These are phyloP conservation scores for Magnaporthiopsis rhizophila DNA, from an alignment of 2,329 filamentous ascomycete species.

Conservation along the genomic window DNA sequence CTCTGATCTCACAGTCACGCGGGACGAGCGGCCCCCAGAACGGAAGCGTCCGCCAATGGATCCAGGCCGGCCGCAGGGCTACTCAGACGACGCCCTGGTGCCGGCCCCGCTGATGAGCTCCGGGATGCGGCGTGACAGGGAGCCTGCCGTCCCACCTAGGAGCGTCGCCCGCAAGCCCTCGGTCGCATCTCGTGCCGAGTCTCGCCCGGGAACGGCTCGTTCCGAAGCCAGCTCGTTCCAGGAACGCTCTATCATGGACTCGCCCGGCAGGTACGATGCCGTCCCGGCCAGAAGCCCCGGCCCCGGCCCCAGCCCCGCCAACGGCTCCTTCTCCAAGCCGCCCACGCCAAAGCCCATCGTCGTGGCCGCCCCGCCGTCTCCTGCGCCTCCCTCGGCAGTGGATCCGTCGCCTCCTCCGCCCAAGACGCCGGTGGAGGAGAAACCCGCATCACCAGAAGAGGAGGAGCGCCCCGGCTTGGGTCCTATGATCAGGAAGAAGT, in stretches of 20 bases:
- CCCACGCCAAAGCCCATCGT: conserved; percentile 2
- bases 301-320: conserved; percentile 9
- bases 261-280: conserved; percentile 10
- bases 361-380: conserved; percentile 11
- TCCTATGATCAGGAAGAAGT: conserved; percentile 83
- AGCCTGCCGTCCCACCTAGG: conserved; percentile 39
- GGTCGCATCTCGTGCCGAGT: conserved; percentile 20
- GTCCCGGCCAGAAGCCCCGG: conserved; percentile 12
- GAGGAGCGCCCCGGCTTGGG: conserved; percentile 66
- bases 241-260: conserved; percentile 19
- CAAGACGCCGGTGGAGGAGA: conserved; percentile 18
- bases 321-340: conserved; percentile 8
- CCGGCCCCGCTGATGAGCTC: conserved; percentile 51
- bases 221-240: conserved; percentile 23
- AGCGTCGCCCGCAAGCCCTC: conserved; percentile 27
- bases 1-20: conserved; percentile 3
- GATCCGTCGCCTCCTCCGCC: conserved; percentile 18
- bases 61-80: conserved; percentile 40
- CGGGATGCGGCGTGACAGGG: conserved; percentile 35
- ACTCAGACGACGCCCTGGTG: conserved; percentile 43
- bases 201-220: no score
- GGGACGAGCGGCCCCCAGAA: conserved; percentile 48
- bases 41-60: conserved; percentile 61
- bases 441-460: conserved; percentile 24
- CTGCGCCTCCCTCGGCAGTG: conserved; percentile 18